These are phyloP conservation scores for Juncus inflexus DNA, from an alignment of 176 grass and related monocot genomes.

Conservation along the genomic window DNA sequence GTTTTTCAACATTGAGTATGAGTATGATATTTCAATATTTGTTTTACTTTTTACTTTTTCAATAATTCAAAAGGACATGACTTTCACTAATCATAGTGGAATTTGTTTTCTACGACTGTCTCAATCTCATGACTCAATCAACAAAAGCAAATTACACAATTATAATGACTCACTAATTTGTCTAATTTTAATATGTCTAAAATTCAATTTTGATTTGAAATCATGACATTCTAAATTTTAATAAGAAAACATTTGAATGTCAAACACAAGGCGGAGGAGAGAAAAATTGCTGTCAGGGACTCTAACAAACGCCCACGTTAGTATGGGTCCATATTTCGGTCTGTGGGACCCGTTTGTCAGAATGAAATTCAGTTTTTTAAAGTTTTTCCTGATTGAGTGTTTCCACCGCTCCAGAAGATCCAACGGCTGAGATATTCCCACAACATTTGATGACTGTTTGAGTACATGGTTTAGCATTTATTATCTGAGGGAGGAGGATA, in stretches of 20 bases:
- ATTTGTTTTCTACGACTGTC: too few relatives aligned
- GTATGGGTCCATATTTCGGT: neutral
- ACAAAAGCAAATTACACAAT: neutral
- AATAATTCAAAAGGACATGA: too few relatives aligned
- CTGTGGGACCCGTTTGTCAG: conserved; percentile 2
- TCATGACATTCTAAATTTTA: neutral
- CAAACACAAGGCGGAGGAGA: neutral
- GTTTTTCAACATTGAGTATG: too few relatives aligned
- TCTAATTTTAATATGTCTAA: neutral
- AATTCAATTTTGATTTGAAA: conserved; percentile 17
- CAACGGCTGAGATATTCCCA: neutral
- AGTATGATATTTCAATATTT: too few relatives aligned
- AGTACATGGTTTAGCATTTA: too few relatives aligned
- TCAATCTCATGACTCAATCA: neutral
- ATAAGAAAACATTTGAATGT: neutral
- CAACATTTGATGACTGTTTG: too few relatives aligned
- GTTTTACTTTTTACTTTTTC: too few relatives aligned
- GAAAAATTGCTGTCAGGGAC: neutral
- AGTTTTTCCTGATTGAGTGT: neutral
- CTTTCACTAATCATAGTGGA: too few relatives aligned
- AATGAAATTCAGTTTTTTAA: too few relatives aligned
- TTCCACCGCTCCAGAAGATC: neutral
- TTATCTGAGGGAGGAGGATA: too few relatives aligned
- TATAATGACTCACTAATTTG: neutral
- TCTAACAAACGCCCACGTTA: conserved; percentile 23